Evolutionary conservation across 2,329 filamentous ascomycete genomes (phyloP).

Genomic region (Alternaria sp.): DNA sequence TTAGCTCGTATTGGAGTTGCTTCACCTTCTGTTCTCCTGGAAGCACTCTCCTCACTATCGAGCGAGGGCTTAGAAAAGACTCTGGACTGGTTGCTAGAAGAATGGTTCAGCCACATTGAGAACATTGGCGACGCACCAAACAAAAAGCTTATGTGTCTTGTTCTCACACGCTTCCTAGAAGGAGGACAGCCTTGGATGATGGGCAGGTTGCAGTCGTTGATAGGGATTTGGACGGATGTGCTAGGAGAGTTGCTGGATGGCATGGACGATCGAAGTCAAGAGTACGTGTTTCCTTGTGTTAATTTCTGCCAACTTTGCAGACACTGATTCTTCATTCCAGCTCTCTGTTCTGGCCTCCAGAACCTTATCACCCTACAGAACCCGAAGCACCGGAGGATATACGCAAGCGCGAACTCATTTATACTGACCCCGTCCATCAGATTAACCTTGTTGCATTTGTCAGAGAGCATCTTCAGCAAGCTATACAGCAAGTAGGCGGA

Average conservation of each 20-base stretch:
- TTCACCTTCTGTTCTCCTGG: slow-evolving; percentile 72
- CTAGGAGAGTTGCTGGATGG: slow-evolving; percentile 72
- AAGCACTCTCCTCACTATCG: slow-evolving; percentile 55
- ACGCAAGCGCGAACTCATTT: slow-evolving; percentile 59
- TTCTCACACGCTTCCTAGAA: slow-evolving; percentile 75
- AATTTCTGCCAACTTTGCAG: not conserved
- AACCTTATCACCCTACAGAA: slow-evolving; percentile 38
- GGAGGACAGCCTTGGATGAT: slow-evolving; percentile 67
- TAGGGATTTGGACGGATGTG: slow-evolving; percentile 77
- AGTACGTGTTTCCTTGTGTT: slow-evolving; percentile 34
- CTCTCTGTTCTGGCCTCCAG: slow-evolving; percentile 53
- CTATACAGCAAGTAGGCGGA: slow-evolving; percentile 69
- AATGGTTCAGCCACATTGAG: slow-evolving; percentile 74
- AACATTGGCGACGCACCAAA: slow-evolving; percentile 70
- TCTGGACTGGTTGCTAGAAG: slow-evolving; percentile 61
- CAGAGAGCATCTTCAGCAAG: slow-evolving; percentile 65
- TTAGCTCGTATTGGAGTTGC: slow-evolving; percentile 80
- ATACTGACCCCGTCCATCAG: slow-evolving; percentile 72
- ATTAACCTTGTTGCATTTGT: slow-evolving; percentile 72
- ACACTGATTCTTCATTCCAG: slow-evolving; percentile 31
- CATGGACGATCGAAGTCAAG: slow-evolving; percentile 55
- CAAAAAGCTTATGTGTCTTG: slow-evolving; percentile 76
- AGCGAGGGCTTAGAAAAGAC: slow-evolving; percentile 39
- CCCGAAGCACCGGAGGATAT: slow-evolving; percentile 57
- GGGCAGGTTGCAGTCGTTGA: slow-evolving; percentile 72